Evolutionary conservation across 805 yeast species (phyloP), one percentile per base, ranked within the genome.

Genomic region (Pichia exigua): DNA sequence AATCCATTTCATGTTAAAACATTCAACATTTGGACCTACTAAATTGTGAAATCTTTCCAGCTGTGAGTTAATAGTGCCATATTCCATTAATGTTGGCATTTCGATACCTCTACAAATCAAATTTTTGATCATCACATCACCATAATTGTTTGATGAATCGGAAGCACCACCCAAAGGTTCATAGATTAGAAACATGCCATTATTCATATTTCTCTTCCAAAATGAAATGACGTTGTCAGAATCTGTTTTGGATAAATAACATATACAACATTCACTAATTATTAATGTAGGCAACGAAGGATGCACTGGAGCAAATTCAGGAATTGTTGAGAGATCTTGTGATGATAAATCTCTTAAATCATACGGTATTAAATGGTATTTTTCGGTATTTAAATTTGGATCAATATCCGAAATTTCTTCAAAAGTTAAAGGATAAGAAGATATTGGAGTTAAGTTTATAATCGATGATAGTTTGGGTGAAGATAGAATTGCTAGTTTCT

Each of bases 251-350:
- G 75, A 70, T 54, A 85, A 59, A 62, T 86, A 86, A 61, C 95
- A 87, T 38, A 87, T 68, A 38, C 87, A 87, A 66, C 94, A 87
- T 63, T 86, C 95, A 55, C 87, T 79, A 20, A 86, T 62, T 2
- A 87, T 65, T 17, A 87, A 59, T 0, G 94, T 85, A 10, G 87
- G 87, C 3, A 65, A 40, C 1, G 60, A 41, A 11, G 59, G 48
- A 54, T 74, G 61, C 6, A 65, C 48, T 1, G 32, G 18, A 2
- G 44, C 9, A 1, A 48, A 26, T 7, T 20, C 42, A 3, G 41
- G 13, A 17, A 45, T 21, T n/a, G 22, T 7, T 3, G 42, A 20
- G 2, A n/a, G 11, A 17, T 17, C n/a, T 6, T 32, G 21, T 9
- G 51, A 18, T 9, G 52, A 43, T 22, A 74, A 50, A 3, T 57